These are phyloP conservation scores for Talaromyces sp. DNA, from an alignment of 2,329 filamentous ascomycete genomes.

Conservation along the genomic window DNA sequence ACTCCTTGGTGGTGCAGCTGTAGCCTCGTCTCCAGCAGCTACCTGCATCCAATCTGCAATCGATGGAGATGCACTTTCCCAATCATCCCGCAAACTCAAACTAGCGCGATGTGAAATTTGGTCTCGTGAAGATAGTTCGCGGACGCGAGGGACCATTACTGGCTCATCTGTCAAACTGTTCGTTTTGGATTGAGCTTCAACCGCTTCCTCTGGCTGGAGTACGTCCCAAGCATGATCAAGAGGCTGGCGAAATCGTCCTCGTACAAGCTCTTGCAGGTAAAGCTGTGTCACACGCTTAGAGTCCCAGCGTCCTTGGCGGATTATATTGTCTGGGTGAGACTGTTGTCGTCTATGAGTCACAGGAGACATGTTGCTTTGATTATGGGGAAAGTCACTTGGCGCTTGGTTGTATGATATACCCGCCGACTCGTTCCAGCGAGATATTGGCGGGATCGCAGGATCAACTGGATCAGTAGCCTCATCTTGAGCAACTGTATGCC, in stretches of 20 bases:
- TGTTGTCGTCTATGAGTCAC: constrained; percentile 31
- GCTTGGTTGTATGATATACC: background rate
- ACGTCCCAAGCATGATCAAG: constrained; percentile 18
- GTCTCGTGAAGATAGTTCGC: constrained; percentile 15
- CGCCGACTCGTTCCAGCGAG: constrained; percentile 1
- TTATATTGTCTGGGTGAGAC: constrained; percentile 41
- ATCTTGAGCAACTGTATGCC: constrained; percentile 31
- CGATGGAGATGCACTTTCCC: constrained; percentile 45
- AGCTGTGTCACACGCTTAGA: constrained; percentile 50
- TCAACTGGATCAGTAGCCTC: constrained; percentile 23
- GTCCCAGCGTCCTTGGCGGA: constrained; percentile 49
- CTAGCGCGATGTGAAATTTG: constrained; percentile 35
- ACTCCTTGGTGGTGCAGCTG: constrained; percentile 25
- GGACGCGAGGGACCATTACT: constrained; percentile 24
- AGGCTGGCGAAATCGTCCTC: constrained; percentile 22
- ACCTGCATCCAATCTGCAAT: constrained; percentile 45
- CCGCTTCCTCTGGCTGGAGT: constrained; percentile 11
- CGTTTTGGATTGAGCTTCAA: constrained; percentile 14
- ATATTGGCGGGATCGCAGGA: constrained; percentile 3
- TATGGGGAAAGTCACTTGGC: constrained; percentile 4
- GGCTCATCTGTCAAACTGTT: constrained; percentile 31
- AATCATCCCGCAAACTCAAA: constrained; percentile 40
- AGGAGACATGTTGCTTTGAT: constrained; percentile 35
- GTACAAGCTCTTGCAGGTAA: constrained; percentile 47
- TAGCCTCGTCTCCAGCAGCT: constrained; percentile 32